Percentiles rank a stretch among this genome's conserved stretches.
Conservation (phyloP, 2,329 filamentous ascomycete genomes). For the Blastomyces parvus region DNA sequence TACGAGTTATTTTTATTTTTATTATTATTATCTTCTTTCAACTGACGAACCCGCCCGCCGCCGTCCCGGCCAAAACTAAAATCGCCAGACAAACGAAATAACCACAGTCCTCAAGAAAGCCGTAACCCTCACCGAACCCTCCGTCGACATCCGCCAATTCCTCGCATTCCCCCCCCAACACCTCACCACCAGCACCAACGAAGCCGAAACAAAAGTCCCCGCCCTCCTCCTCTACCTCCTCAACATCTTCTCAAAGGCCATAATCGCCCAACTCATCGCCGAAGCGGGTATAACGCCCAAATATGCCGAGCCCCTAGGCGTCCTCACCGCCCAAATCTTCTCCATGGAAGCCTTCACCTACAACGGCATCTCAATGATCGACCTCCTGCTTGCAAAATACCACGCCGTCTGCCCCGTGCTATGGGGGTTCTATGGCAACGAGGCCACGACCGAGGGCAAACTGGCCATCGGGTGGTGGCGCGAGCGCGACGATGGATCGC, state of each 20-base stretch:
- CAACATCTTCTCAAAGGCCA: conserved; percentile 63
- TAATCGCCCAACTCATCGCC: conserved; percentile 60
- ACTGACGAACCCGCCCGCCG: conserved; percentile 8
- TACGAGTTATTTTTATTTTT: conserved; percentile 1
- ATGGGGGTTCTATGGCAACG: conserved; percentile 70
- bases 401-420: conserved; percentile 71
- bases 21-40: conserved; percentile 14
- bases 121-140: conserved; percentile 44
- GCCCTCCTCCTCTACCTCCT: conserved; percentile 64
- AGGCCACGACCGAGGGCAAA: conserved; percentile 60
- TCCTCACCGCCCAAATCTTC: conserved; percentile 66
- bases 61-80: not conserved
- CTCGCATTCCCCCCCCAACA: conserved; percentile 37
- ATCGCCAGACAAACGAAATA: conserved; percentile 40
- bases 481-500: conserved; percentile 35
- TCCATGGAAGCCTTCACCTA: conserved; percentile 58
- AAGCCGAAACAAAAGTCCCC: conserved; percentile 42
- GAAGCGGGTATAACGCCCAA: conserved; percentile 56
- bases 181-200: conserved; percentile 32
- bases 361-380: conserved; percentile 59
- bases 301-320: conserved; percentile 68
- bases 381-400: conserved; percentile 81
- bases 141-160: conserved; percentile 48
- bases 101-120: conserved; percentile 46
- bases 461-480: conserved; percentile 64